Percentiles rank a stretch among this genome's conserved stretches.
phyloP scores from a whole-genome alignment of 2,329 filamentous ascomycete species.

The Cladosporium austrohemisphaericum region DNA sequence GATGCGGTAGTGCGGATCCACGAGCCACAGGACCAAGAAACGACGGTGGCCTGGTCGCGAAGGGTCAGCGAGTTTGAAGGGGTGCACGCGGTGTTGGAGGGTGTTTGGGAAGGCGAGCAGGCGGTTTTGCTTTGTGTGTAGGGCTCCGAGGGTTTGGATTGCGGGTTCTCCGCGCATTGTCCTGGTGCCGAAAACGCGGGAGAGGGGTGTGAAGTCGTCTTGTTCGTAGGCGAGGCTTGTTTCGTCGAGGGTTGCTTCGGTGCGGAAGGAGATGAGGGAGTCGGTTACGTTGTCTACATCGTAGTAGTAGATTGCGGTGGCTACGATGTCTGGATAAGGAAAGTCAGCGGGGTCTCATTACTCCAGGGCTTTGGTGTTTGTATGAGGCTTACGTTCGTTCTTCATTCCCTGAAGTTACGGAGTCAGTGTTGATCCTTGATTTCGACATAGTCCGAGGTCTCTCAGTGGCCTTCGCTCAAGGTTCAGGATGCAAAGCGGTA shows the following conservation, averaged over 20 bases:
- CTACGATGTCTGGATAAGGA: slow-evolving; percentile 27
- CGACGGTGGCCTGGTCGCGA: slow-evolving; percentile 54
- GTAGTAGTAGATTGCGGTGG: slow-evolving; percentile 61
- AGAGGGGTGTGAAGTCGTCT: slow-evolving; percentile 19
- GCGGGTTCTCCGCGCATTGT: slow-evolving; percentile 21
- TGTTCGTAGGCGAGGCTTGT: slow-evolving; percentile 18
- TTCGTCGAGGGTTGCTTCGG: slow-evolving; percentile 15
- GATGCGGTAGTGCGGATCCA: slow-evolving; percentile 53
- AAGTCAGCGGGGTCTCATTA: background rate
- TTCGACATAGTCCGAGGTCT: no score
- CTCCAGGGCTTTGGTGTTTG: background rate
- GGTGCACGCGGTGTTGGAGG: slow-evolving; percentile 50
- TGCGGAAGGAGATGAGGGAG: slow-evolving; percentile 50
- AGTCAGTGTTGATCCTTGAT: background rate
- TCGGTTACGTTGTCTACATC: slow-evolving; percentile 58
- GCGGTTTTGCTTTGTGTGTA: slow-evolving; percentile 47
- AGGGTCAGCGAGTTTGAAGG: slow-evolving; percentile 49
- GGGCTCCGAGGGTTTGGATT: slow-evolving; percentile 47
- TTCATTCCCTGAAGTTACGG: slow-evolving; percentile 1
- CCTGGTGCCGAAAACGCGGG: slow-evolving; percentile 29
- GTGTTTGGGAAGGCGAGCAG: slow-evolving; percentile 55
- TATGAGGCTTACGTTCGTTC: slow-evolving; percentile 6
- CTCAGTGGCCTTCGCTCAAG: no score
- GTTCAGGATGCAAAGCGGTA: background rate
- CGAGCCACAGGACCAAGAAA: slow-evolving; percentile 56